Base-by-base conservation (phyloP, 371 early-diverging fungal genomes). In the Choanephora cucurbitarum region DNA sequence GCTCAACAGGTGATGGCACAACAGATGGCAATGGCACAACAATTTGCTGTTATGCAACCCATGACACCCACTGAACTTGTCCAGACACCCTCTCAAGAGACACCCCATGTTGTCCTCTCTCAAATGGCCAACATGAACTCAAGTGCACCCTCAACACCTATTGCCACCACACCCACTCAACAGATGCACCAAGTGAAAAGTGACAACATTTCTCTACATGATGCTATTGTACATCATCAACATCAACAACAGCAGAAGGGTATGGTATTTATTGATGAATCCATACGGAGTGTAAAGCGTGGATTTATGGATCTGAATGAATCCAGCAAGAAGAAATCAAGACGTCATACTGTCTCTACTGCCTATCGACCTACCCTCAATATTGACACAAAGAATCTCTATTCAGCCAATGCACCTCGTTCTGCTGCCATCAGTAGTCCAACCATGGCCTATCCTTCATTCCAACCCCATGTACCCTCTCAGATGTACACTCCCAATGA, bases 1-100 rank as follows among this genome's bases (percentile, higher is more conserved):
- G 61, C 61, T 23, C 62, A 66, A 14, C 61, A 66, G 18, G 62
- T 61, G 0, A 66, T 66, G 66, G 66, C 62, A 0, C 66, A 66
- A 40, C 61, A 61, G 34, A 66, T 28, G 28, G 28, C 28, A 28
- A 28, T 66, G 55, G 57, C 66, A 11, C 66, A 66, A 14, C 66
- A 66, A 41, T 61, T 54, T 49, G 66, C 58, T 28, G 42, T 58
- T 5, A 31, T 58, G 1, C 56, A 56, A 9, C 56, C 50, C 18
- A n/a, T 22, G 33, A 33, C 54, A 37, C 13, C 54, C 33, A 33
- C 42, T 5, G 44, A 54, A 45, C 8, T 32, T 22, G 14, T 18
- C 21, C 40, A 40, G 22, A 40, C 39, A 39, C 23, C 52, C 1
- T 17, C 50, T n/a, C 53, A 52, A 33, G 59, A 59, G 32, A 43